These are phyloP conservation scores for Rutstroemia sp. DNA, from an alignment of 2,329 filamentous ascomycete genomes.

Conservation along the genomic window DNA sequence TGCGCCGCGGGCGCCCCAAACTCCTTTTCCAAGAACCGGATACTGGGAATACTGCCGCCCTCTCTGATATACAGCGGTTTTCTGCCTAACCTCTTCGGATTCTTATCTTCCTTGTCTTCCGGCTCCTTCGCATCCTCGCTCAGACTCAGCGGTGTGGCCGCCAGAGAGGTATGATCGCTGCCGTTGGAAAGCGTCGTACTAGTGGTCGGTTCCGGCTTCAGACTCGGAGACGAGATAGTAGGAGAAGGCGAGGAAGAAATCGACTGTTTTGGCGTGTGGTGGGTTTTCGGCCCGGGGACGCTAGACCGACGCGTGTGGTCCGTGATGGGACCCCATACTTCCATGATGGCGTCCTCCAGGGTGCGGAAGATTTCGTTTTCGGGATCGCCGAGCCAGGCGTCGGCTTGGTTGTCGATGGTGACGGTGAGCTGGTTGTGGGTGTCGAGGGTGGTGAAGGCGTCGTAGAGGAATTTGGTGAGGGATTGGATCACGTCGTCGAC, in stretches of 20 bases:
- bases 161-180: slow-evolving; percentile 30
- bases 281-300: slow-evolving; percentile 31
- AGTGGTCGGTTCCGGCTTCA: slow-evolving; percentile 40
- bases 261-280: slow-evolving; percentile 10
- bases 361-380: slow-evolving; percentile 86
- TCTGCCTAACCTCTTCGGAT: slow-evolving; percentile 23
- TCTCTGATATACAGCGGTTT: slow-evolving; percentile 91
- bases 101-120: not conserved
- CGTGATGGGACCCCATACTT: slow-evolving; percentile 66
- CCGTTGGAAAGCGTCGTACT: slow-evolving; percentile 43
- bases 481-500: slow-evolving; percentile 66
- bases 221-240: slow-evolving; percentile 15
- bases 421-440: slow-evolving; percentile 77
- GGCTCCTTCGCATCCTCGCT: not conserved
- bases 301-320: slow-evolving; percentile 27
- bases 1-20: slow-evolving; percentile 88
- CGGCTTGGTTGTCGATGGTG: slow-evolving; percentile 84
- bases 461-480: slow-evolving; percentile 59
- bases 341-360: slow-evolving; percentile 75
- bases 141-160: slow-evolving; percentile 4
- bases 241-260: slow-evolving; percentile 8
- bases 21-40: slow-evolving; percentile 89
- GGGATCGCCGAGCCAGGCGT: slow-evolving; percentile 92
- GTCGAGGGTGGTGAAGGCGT: slow-evolving; percentile 65
- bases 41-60: slow-evolving; percentile 90